These are phyloP conservation scores for Pseudofabraea citricarpa DNA, from an alignment of 2,329 filamentous ascomycete genomes.

Conservation along the genomic window DNA sequence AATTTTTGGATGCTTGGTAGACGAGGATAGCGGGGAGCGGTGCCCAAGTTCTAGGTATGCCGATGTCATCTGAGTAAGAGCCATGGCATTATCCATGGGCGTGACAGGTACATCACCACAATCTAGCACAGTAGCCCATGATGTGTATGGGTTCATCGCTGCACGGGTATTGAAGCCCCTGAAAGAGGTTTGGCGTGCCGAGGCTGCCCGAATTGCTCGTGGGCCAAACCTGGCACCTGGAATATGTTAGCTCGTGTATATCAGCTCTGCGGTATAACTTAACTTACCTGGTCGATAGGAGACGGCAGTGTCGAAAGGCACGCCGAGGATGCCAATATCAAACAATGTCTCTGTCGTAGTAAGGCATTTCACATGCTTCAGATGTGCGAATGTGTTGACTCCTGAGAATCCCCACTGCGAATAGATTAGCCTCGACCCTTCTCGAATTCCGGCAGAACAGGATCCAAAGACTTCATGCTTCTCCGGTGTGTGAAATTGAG, in stretches of 20 bases:
- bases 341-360: conserved; percentile 58
- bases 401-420: conserved; percentile 61
- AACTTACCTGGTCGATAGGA: conserved; percentile 60
- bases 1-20: conserved; percentile 30
- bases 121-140: conserved; percentile 76
- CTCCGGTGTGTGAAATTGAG: too few species aligned
- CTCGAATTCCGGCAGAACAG: too few species aligned
- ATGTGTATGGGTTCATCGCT: conserved; percentile 75
- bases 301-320: conserved; percentile 70
- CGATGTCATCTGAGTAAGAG: conserved; percentile 70
- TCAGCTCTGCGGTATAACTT: too few species aligned
- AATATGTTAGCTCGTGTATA: conserved; percentile 2
- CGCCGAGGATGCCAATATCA: conserved; percentile 69
- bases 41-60: conserved; percentile 24
- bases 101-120: conserved; percentile 88
- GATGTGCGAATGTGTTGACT: conserved; percentile 70
- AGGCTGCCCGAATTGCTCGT: conserved; percentile 79
- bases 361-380: conserved; percentile 64
- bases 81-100: conserved; percentile 80
- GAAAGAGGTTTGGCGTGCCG: conserved; percentile 72
- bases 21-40: conserved; percentile 19
- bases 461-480: too few species aligned
- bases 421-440: conserved; percentile 3
- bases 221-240: conserved; percentile 76
- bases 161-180: conserved; percentile 81